Evolutionary conservation across 768 basidiomycete genomes (phyloP).

Genomic region (Rhodocollybia butyracea): DNA sequence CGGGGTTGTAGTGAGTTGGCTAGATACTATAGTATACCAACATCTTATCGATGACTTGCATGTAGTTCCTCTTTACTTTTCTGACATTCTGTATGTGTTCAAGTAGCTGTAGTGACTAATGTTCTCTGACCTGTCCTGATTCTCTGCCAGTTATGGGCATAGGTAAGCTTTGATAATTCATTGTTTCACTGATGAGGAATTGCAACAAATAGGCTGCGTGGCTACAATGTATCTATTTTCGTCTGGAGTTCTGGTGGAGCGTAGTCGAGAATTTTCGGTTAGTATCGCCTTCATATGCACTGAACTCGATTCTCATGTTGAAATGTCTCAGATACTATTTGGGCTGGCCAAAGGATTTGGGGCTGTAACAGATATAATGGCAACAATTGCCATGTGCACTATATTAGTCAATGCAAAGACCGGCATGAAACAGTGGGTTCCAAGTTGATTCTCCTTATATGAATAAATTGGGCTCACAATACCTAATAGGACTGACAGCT

Average conservation of each 20-base stretch:
- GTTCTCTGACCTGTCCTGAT: background rate
- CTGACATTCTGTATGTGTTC: constrained; percentile 26
- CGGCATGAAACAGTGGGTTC: constrained; percentile 32
- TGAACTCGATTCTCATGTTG: background rate
- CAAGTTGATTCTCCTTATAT: background rate
- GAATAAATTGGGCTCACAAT: background rate
- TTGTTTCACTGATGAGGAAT: background rate
- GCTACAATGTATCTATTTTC: constrained; percentile 31
- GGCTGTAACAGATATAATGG: constrained; percentile 39
- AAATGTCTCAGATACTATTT: constrained; percentile 39
- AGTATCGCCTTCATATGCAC: constrained; percentile 5
- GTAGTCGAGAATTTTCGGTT: constrained; percentile 28
- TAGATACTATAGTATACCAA: background rate
- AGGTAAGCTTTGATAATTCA: constrained; percentile 16
- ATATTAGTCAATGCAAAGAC: constrained; percentile 34
- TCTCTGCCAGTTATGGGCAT: constrained; percentile 22
- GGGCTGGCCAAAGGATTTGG: constrained; percentile 43
- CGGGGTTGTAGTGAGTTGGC: background rate
- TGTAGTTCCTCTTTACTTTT: constrained; percentile 21
- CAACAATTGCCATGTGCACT: constrained; percentile 42
- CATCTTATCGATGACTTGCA: background rate
- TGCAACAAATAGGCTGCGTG: constrained; percentile 25
- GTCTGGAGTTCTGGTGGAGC: constrained; percentile 26
- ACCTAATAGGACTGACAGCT: constrained; percentile 31
- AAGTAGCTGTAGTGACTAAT: background rate